Percentiles rank a stretch among this genome's conserved stretches.
Evolutionary conservation across 1,139 yeast species (phyloP).

Genomic region (Candida sp.): DNA sequence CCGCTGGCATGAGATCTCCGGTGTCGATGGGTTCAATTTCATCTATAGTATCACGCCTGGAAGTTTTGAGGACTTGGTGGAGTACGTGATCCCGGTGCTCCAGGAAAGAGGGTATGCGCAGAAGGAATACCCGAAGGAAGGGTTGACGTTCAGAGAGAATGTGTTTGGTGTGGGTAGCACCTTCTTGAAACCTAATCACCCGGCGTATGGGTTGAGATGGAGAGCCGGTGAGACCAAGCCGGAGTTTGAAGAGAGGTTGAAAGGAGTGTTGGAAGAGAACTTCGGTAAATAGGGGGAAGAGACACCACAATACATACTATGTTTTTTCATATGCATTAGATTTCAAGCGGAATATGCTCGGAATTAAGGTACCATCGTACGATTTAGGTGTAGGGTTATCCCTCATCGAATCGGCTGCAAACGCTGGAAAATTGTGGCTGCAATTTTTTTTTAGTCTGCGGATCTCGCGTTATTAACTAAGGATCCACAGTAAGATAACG

Average conservation of each 20-base stretch:
- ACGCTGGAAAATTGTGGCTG: slow-evolving; percentile 2
- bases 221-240: slow-evolving; percentile 32
- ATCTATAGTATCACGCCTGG: slow-evolving; percentile 26
- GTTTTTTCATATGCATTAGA: too few relatives aligned
- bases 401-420: neutral
- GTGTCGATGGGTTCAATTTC: slow-evolving; percentile 27
- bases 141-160: slow-evolving; percentile 22
- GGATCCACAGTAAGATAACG: neutral
- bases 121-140: slow-evolving; percentile 26
- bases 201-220: slow-evolving; percentile 42
- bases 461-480: neutral
- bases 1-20: slow-evolving; percentile 26
- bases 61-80: slow-evolving; percentile 25
- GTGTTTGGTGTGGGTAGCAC: slow-evolving; percentile 20
- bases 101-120: slow-evolving; percentile 24
- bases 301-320: neutral
- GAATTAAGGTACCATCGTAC: neutral
- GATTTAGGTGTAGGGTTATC: neutral
- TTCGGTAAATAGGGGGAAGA: neutral
- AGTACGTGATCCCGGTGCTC: slow-evolving; percentile 23
- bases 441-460: neutral
- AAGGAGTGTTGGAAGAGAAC: slow-evolving; percentile 15
- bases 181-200: slow-evolving; percentile 26
- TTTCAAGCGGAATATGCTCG: too few relatives aligned
- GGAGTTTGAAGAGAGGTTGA: slow-evolving; percentile 28